Percentiles rank a stretch among this genome's conserved stretches.
Conservation (phyloP, 1,139 yeast genomes). For the Barnettozyma hawaiiensis region DNA sequence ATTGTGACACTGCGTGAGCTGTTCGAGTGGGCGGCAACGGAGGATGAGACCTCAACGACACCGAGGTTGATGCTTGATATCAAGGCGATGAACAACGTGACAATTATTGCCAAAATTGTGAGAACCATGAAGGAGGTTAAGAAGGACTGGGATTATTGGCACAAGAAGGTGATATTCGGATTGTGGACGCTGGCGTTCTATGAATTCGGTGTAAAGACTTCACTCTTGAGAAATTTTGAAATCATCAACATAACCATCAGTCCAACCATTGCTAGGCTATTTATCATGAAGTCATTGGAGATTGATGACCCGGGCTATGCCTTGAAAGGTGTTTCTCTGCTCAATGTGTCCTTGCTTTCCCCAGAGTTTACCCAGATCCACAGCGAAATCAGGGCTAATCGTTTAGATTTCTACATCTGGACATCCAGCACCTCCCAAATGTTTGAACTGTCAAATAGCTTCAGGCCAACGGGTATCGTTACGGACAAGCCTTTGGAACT, state of each 20-base stretch:
- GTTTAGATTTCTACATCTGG: slow-evolving; percentile 68
- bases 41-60: no score
- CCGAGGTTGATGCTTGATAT: slow-evolving; percentile 65
- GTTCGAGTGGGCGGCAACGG: slow-evolving; percentile 50
- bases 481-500: slow-evolving; percentile 21
- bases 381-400: slow-evolving; percentile 33
- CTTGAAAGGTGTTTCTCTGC: slow-evolving; percentile 5
- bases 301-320: neutral
- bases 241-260: slow-evolving; percentile 50
- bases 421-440: slow-evolving; percentile 50
- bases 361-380: slow-evolving; percentile 35
- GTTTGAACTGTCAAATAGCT: neutral
- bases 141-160: slow-evolving; percentile 60
- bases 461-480: slow-evolving; percentile 18
- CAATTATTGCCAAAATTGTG: slow-evolving; percentile 49
- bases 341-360: slow-evolving; percentile 36
- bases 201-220: slow-evolving; percentile 40
- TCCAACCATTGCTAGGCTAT: slow-evolving; percentile 30
- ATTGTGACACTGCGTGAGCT: slow-evolving; percentile 60
- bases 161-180: slow-evolving; percentile 63
- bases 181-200: slow-evolving; percentile 72
- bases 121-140: slow-evolving; percentile 43
- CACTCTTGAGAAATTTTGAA: slow-evolving; percentile 38
- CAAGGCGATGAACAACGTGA: slow-evolving; percentile 62
- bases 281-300: slow-evolving; percentile 22